Percentiles rank a stretch among this genome's conserved stretches.
Conservation (phyloP, 306 rosid species). For the Inga laurina region DNA sequence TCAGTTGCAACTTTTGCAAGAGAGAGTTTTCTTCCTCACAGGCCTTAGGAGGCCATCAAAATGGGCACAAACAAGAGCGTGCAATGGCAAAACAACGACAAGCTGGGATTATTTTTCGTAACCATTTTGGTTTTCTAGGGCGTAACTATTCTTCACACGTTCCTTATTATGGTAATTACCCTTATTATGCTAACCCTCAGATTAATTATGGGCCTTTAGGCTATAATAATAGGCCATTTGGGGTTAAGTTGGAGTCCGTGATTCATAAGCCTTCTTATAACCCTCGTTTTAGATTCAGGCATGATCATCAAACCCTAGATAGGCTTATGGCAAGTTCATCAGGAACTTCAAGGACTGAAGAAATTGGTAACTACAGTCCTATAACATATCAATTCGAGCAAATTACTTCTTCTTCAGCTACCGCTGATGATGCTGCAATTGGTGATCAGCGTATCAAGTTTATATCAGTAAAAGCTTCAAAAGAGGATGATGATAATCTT, state of each 20-base stretch:
- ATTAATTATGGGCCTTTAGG: constrained; percentile 32
- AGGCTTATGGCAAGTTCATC: not conserved
- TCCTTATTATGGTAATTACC: constrained; percentile 28
- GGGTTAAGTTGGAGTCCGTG: constrained; percentile 56
- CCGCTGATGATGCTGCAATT: not conserved
- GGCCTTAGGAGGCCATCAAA: constrained; percentile 86
- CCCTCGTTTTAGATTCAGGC: constrained; percentile 8
- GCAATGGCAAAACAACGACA: constrained; percentile 69
- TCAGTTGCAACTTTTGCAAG: constrained; percentile 67
- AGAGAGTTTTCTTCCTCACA: constrained; percentile 75
- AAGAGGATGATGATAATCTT: not conserved
- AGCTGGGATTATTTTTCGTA: constrained; percentile 35
- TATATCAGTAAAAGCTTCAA: not conserved
- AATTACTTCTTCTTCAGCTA: not conserved
- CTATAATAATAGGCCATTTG: constrained; percentile 34
- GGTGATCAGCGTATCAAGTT: not conserved
- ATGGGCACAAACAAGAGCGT: constrained; percentile 70
- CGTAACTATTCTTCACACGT: not conserved
- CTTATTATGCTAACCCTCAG: constrained; percentile 14
- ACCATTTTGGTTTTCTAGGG: constrained; percentile 19
- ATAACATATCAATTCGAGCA: not conserved
- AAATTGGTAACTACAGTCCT: not conserved
- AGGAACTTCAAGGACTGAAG: not conserved
- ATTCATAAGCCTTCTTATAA: constrained; percentile 49
- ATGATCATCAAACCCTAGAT: not conserved